Conservation (phyloP, 768 basidiomycete genomes). For the Amanita polypyramis region DNA sequence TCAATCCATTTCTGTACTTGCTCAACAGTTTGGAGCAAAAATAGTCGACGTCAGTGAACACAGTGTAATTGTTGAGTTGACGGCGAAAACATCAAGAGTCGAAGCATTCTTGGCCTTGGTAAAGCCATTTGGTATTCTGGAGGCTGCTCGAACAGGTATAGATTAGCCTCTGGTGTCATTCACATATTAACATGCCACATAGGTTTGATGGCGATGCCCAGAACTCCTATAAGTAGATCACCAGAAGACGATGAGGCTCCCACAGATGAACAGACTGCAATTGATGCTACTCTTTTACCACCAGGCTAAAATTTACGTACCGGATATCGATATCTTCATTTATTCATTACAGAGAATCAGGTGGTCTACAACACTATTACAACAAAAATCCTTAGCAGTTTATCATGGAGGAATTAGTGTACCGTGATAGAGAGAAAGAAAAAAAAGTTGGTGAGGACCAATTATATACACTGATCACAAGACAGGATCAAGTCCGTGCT, state of each 20-base stretch:
- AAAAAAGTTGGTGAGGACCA: too few relatives aligned
- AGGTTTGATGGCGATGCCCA: constrained; percentile 98
- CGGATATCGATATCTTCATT: not conserved
- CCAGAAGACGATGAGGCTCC: constrained; percentile 47
- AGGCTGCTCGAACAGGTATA: constrained; percentile 88
- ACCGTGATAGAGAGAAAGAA: not conserved
- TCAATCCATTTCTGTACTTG: constrained; percentile 75
- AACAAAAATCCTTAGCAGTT: not conserved
- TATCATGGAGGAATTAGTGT: not conserved
- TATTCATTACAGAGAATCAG: not conserved
- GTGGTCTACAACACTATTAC: constrained; percentile 1
- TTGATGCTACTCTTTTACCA: constrained; percentile 89
- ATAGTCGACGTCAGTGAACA: constrained; percentile 94
- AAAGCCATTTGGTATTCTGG: constrained; percentile 92
- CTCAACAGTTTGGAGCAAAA: constrained; percentile 83
- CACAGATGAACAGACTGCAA: constrained; percentile 39
- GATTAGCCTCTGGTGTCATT: constrained; percentile 8
- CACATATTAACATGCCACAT: not conserved
- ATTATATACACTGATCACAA: not conserved
- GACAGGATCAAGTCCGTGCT: constrained; percentile 16
- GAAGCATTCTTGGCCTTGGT: constrained; percentile 88
- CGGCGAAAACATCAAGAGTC: constrained; percentile 84
- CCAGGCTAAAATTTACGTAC: constrained; percentile 54
- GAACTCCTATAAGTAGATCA: constrained; percentile 70
- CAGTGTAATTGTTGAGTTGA: constrained; percentile 89